Evolutionary conservation across 1,284 basidiomycete species (phyloP), one percentile per base, ranked within the genome.

Genomic region (Malassezia vespertilionis): DNA sequence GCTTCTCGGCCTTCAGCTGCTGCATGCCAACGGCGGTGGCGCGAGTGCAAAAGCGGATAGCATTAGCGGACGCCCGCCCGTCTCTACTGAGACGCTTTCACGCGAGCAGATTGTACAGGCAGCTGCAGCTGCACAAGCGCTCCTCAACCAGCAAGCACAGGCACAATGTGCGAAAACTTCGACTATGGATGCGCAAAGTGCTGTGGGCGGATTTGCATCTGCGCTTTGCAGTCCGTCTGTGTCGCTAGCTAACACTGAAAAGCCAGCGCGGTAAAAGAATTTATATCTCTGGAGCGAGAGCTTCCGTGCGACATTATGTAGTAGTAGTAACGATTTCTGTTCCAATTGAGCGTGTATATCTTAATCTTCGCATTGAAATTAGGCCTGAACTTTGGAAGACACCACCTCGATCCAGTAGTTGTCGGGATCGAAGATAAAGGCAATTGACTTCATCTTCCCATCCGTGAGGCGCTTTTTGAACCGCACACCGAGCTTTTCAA

Each of bases 401-500:
- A 76, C 63, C 57, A 76, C 70, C 64, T 77, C 76, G 53, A 78
- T 72, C 76, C 76, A 78, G 69, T 78, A 78, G 49, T 54, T 61
- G 46, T 63, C 61, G 21, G 86, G 86, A 72, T 90, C 87, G 71
- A 86, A 74, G 61, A 88, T 82, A 71, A 93, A 91, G 2, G 88
- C 47, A 54, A 87, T 84, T 40, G 59, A 68, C 71, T 73, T 80
- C 85, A 93, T 90, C 69, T 77, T 82, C 5, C 88, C 88, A 46
- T 91, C 88, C 4, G 77, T 80, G 32, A 81, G 82, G 51, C 78
- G 79, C 76, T 93, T 95, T 78, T 90, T 84, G 76, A 91, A 95
- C 43, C 76, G 74, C 32, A 91, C 88, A 5, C 82, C 82, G 15
- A 87, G 76, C 52, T 77, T 74, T 59, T 88, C 86, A 54, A 97